Evolutionary conservation across 2,329 filamentous ascomycete genomes (phyloP).

Genomic region (Coleophoma eucalyptorum): DNA sequence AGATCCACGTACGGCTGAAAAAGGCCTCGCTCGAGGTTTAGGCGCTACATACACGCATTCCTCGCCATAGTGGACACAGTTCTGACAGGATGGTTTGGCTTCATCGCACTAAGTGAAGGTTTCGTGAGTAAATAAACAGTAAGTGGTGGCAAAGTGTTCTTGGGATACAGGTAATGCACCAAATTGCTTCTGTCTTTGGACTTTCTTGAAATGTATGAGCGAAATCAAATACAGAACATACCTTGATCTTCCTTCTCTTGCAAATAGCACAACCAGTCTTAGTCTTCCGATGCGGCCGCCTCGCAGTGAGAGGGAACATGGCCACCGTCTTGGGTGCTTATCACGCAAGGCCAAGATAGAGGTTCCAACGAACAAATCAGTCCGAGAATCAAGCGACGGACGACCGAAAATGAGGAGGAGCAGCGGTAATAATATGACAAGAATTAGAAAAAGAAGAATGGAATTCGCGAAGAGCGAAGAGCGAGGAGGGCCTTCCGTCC

Average conservation of each 20-base stretch:
- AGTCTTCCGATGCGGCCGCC: neutral
- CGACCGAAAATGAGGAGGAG: neutral
- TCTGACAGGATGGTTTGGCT: neutral
- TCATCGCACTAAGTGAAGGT: neutral
- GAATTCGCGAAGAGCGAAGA: neutral
- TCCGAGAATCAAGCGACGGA: neutral
- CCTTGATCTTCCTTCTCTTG: slow-evolving; percentile 1
- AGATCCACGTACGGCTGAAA: too few species aligned
- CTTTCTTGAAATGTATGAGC: too few species aligned
- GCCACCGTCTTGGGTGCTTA: neutral
- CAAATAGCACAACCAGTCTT: slow-evolving; percentile 1
- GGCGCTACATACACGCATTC: neutral
- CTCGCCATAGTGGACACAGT: neutral
- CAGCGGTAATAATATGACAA: neutral
- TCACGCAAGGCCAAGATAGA: neutral
- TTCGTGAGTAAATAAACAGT: neutral
- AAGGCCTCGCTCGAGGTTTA: neutral
- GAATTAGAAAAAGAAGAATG: neutral
- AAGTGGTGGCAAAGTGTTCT: neutral
- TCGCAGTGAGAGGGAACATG: neutral
- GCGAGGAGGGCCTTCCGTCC: neutral
- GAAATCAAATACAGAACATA: too few species aligned
- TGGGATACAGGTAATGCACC: neutral
- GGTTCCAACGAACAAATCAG: neutral
- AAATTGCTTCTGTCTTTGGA: too few species aligned